phyloP scores from a whole-genome alignment of 2,329 filamentous ascomycete species.

The Alternaria sp. region DNA sequence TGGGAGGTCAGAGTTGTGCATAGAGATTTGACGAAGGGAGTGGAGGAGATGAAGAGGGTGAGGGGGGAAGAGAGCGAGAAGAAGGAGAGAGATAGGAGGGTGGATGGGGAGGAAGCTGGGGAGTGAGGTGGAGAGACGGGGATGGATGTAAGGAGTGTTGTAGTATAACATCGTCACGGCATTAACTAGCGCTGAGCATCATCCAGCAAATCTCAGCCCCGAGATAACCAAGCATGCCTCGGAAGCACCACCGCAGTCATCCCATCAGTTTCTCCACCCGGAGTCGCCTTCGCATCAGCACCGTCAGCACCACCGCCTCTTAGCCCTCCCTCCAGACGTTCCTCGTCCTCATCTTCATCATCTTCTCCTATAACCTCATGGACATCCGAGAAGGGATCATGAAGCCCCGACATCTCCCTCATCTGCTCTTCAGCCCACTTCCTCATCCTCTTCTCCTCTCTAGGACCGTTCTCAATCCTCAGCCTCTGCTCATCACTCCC shows the following conservation, averaged over 20 bases:
- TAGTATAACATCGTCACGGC: neutral
- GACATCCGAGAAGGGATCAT: neutral
- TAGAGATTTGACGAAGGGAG: conserved; percentile 5
- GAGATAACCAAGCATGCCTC: neutral
- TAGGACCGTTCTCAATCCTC: neutral
- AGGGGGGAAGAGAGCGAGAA: neutral
- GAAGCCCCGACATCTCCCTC: neutral
- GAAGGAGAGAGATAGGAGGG: neutral
- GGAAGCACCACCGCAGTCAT: neutral
- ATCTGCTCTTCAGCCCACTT: neutral
- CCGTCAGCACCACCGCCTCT: neutral
- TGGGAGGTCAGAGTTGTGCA: conserved; percentile 12
- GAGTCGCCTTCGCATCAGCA: neutral
- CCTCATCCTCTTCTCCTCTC: neutral
- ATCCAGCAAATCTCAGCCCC: neutral
- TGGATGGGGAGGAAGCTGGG: neutral
- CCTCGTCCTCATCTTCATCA: neutral
- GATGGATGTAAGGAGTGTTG: neutral
- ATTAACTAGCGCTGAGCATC: rapidly evolving
- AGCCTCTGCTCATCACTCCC: neutral
- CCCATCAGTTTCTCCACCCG: neutral
- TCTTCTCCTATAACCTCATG: neutral
- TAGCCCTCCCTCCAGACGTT: neutral
- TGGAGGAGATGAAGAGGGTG: neutral
- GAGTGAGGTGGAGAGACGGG: neutral